Percentiles rank a stretch among this genome's conserved stretches.
Conservation (phyloP, 371 early-diverging fungal species). For the Mucor plumbeus region DNA sequence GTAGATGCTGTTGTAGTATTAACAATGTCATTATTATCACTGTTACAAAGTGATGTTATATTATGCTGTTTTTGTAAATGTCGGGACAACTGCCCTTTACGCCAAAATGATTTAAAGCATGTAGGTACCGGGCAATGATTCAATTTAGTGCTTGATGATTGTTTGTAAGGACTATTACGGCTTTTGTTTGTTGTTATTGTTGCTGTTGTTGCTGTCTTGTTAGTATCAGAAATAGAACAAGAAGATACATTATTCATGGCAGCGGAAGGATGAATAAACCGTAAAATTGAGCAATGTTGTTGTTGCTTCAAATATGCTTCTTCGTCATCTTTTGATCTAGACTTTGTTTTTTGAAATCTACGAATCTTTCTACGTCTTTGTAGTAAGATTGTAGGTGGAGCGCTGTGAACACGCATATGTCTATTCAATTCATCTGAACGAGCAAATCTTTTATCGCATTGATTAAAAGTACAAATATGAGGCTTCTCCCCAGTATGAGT, state of each 20-base stretch:
- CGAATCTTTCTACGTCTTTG: constrained; percentile 27
- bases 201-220: constrained; percentile 9
- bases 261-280: constrained; percentile 36
- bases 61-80: constrained; percentile 44
- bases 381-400: constrained; percentile 36
- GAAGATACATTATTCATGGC: not conserved
- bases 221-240: not conserved
- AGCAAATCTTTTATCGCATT: constrained; percentile 84
- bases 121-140: constrained; percentile 45
- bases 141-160: constrained; percentile 34
- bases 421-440: constrained; percentile 87
- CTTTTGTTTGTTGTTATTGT: constrained; percentile 5
- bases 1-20: not conserved
- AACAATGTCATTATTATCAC: constrained; percentile 15
- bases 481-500: constrained; percentile 92
- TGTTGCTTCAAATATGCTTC: constrained; percentile 55
- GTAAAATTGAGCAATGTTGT: constrained; percentile 49
- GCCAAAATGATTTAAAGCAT: constrained; percentile 55
- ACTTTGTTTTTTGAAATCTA: constrained; percentile 9
- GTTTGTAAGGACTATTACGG: constrained; percentile 36
- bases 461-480: constrained; percentile 71
- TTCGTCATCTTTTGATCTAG: constrained; percentile 38
- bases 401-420: constrained; percentile 70
- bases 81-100: constrained; percentile 51
- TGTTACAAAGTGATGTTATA: constrained; percentile 10